Evolutionary conservation across 2,329 filamentous ascomycete species (phyloP), one percentile per base, ranked within the genome.

Genomic region (Ceratocystis harringtonii): DNA sequence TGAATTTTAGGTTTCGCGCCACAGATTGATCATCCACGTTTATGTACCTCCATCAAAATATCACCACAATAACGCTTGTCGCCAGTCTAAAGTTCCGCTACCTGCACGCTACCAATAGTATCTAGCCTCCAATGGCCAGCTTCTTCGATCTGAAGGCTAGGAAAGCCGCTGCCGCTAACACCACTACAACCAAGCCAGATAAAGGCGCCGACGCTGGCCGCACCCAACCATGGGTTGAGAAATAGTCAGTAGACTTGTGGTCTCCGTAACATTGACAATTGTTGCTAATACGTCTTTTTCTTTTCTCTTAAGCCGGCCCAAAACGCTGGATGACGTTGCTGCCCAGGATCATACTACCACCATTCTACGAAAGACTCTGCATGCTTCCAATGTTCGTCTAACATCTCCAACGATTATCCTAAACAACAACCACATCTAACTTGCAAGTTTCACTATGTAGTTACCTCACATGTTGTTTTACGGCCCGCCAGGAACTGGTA

Each of bases 381-480:
- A 97, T 80, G 91, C 92, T 71, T 90, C 92, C 69, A 99, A 99
- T 73, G 88, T 91, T 12, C 61, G 66, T 67, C 36, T 41, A 3
- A 10, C 36, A n/a, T 7, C 32, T 45, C 36, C 50, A 63, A 32
- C 5, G 68, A 63, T 25, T 6, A n/a, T 36, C 12, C 12, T 43
- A 15, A 52, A 22, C 22, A 30, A 32, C 57, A 6, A 41, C 36
- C 45, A 57, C 22, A 66, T 68, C 44, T 67, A 52, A 65, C 62
- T 67, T 65, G 69, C 41, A 12, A 22, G 6, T 22, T 28, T n/a
- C 32, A 6, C 12, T 22, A n/a, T 63, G 72, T 69, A 89, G 84
- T 87, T 99, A 48, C 94, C 94, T 2, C 95, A 99, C 76, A 96
- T 99, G 90, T 89, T 99, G 72, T 97, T 97, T 81, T 99, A 99